A percentile compares a stretch with the other conserved stretches of the same genome.
phyloP scores from a whole-genome alignment of 495 filamentous ascomycete genomes.

The Echria macrotheca region DNA sequence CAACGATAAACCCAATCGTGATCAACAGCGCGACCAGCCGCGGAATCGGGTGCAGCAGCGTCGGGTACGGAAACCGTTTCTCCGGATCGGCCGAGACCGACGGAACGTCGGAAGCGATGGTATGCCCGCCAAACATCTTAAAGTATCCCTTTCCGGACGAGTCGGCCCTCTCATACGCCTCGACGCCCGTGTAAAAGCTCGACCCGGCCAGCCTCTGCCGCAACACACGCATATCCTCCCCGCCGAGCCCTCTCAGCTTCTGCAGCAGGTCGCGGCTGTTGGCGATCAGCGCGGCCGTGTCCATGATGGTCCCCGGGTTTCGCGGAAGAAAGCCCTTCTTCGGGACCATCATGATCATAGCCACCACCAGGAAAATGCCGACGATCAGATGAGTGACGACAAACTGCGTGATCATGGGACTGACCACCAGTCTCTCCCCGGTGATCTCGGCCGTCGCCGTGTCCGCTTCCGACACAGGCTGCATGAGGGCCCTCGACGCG shows the following conservation, averaged over 20 bases:
- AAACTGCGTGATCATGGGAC: constrained; percentile 10
- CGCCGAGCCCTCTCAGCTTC: constrained; percentile 17
- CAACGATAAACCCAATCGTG: constrained; percentile 14
- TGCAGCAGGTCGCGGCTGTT: constrained; percentile 22
- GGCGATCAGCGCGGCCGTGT: constrained; percentile 17
- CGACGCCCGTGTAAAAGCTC: constrained; percentile 17
- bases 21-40: constrained; percentile 9
- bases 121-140: constrained; percentile 15
- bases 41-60: constrained; percentile 11
- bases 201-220: constrained; percentile 12
- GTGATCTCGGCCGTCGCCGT: constrained; percentile 6
- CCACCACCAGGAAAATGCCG: constrained; percentile 3
- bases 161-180: constrained; percentile 16
- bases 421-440: constrained; percentile 14
- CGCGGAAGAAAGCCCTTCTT: constrained; percentile 18
- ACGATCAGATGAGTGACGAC: constrained; percentile 11
- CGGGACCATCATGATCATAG: constrained; percentile 8
- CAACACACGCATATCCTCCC: constrained; percentile 9
- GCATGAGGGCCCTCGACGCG: constrained; percentile 10
- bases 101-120: not conserved
- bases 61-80: constrained; percentile 12
- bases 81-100: constrained; percentile 10
- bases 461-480: not conserved
- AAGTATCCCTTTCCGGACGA: constrained; percentile 16
- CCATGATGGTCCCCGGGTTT: constrained; percentile 19